Percentiles rank a stretch among this genome's conserved stretches.
Conservation (phyloP, 2,329 filamentous ascomycete species). For the Fusarium nelsonii region DNA sequence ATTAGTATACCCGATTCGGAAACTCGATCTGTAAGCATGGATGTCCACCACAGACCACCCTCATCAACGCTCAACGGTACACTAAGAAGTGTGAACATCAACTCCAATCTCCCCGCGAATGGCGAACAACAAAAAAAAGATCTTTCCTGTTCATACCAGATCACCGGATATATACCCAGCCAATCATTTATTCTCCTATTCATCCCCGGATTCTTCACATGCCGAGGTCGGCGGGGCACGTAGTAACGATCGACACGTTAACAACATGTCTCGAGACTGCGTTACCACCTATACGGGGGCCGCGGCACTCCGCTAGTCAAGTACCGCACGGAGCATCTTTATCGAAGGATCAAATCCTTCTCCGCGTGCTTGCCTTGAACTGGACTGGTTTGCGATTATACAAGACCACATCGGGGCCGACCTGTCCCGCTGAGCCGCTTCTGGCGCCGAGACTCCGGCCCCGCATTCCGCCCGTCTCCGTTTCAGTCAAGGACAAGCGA, state of each 20-base stretch:
- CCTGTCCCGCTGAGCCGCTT: not conserved
- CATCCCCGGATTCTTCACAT: conserved; percentile 30
- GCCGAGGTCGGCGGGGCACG: conserved; percentile 3
- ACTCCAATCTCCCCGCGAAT: not conserved
- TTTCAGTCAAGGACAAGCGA: not conserved
- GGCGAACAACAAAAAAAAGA: not conserved
- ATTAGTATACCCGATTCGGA: conserved; percentile 42
- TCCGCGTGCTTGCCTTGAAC: not conserved
- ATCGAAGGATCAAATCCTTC: not conserved
- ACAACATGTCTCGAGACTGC: not conserved
- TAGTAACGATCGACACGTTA: conserved; percentile 11
- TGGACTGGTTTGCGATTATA: not conserved
- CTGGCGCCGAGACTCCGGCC: conserved; percentile 24
- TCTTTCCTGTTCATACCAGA: not conserved
- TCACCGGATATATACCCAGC: not conserved
- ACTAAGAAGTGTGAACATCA: not conserved
- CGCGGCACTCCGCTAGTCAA: conserved; percentile 25
- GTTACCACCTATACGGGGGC: conserved; percentile 13
- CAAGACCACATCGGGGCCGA: conserved; percentile 6
- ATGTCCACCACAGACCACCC: not conserved
- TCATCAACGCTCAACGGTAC: conserved; percentile 3
- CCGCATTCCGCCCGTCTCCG: conserved; percentile 25
- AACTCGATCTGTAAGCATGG: conserved; percentile 8
- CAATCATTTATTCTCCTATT: conserved; percentile 17
- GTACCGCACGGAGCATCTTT: not conserved